Evolutionary conservation across 305 asterid species (phyloP).

Genomic region (Petunia hybrid): DNA sequence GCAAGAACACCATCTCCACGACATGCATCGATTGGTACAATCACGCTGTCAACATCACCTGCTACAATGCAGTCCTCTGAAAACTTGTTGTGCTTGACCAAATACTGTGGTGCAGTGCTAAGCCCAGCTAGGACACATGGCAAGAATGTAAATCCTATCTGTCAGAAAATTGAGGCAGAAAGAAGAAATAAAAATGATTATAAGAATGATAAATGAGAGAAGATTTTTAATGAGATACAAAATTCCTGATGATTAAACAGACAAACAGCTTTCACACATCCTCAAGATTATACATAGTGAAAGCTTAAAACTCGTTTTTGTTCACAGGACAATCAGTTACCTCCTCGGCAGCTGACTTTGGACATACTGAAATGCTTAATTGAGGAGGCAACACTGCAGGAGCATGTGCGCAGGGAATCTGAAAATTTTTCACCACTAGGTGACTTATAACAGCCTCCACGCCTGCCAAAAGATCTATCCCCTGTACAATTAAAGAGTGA

Average conservation of each 20-base stretch:
- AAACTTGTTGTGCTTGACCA: constrained; percentile 42
- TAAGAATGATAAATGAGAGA: background rate
- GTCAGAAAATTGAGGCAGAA: constrained; percentile 31
- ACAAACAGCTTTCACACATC: background rate
- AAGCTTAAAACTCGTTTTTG: background rate
- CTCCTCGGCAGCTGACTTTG: constrained; percentile 96
- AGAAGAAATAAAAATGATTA: background rate
- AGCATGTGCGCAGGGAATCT: constrained; percentile 92
- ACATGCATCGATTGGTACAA: constrained; percentile 81
- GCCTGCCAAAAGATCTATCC: constrained; percentile 86
- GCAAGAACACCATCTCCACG: constrained; percentile 90
- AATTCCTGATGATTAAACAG: background rate
- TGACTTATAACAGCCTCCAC: constrained; percentile 94
- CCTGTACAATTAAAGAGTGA: constrained; percentile 51
- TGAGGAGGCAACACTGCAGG: constrained; percentile 77
- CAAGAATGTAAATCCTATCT: constrained; percentile 93
- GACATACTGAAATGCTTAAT: constrained; percentile 58
- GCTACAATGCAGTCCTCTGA: constrained; percentile 54
- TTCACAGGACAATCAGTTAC: constrained; percentile 36
- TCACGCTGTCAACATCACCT: constrained; percentile 85
- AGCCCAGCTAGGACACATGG: constrained; percentile 97
- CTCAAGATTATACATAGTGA: background rate
- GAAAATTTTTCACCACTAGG: constrained; percentile 75
- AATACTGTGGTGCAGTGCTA: constrained; percentile 81
- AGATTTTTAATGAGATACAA: constrained; percentile 7